Evolutionary conservation across 2,329 filamentous ascomycete genomes (phyloP).

Genomic region (Triangularia verruculosa): DNA sequence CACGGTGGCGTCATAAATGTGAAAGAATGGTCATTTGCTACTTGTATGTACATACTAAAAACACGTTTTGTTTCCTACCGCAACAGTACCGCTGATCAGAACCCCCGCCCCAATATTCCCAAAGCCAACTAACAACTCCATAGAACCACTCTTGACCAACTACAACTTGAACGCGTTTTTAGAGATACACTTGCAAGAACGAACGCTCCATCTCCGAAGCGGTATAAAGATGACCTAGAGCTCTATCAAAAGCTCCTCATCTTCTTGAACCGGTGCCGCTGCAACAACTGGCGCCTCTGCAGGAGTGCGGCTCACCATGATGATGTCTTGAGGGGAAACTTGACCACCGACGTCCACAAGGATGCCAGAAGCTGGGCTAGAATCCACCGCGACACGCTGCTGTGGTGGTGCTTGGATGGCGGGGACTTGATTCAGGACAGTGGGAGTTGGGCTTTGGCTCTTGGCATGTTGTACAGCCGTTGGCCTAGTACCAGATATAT

Average conservation of each 20-base stretch:
- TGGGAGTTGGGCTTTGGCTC: too few relatives aligned
- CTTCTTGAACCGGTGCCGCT: neutral
- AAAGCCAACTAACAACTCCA: too few relatives aligned
- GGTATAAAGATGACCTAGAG: neutral
- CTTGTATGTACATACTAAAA: too few relatives aligned
- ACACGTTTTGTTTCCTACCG: too few relatives aligned
- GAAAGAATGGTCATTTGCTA: too few relatives aligned
- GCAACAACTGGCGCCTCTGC: neutral
- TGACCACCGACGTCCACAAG: neutral
- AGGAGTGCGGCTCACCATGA: neutral
- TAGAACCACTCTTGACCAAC: too few relatives aligned
- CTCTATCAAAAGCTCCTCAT: neutral
- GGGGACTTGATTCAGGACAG: neutral
- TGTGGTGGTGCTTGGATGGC: neutral
- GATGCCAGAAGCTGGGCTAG: neutral
- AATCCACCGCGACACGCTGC: neutral
- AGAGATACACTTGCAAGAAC: neutral
- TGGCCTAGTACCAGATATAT: too few relatives aligned
- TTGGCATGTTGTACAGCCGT: too few relatives aligned
- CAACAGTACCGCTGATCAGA: too few relatives aligned
- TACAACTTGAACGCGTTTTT: too few relatives aligned
- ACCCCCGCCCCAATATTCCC: too few relatives aligned
- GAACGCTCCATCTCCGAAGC: neutral
- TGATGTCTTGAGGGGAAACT: neutral
- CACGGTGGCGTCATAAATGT: too few relatives aligned